These are phyloP conservation scores for Heteromeles arbutifolia DNA, from an alignment of 306 rosid species.

Conservation along the genomic window DNA sequence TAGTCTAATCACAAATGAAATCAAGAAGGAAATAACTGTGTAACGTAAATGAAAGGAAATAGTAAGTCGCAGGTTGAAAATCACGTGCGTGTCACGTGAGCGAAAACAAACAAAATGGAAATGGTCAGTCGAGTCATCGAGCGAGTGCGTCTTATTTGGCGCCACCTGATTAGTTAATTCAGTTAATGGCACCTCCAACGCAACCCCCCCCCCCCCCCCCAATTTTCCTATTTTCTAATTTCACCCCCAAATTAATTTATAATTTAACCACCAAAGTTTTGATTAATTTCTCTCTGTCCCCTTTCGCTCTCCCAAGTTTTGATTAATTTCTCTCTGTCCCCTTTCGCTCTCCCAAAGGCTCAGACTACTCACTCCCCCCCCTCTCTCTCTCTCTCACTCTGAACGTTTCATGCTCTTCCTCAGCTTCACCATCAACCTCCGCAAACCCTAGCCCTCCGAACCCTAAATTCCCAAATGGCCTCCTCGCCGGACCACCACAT, in stretches of 20 bases:
- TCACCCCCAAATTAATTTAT: not conserved
- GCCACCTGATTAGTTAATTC: constrained; percentile 5
- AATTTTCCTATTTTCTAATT: constrained; percentile 3
- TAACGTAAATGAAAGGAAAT: not conserved
- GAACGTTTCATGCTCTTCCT: not conserved
- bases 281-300: not conserved
- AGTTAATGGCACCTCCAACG: no score
- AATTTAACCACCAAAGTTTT: no score
- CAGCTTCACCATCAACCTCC: not conserved
- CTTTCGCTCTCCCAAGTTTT: no score
- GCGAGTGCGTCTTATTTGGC: not conserved
- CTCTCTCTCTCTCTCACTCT: not conserved
- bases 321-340: not conserved
- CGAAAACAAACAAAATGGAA: not conserved
- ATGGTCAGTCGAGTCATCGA: not conserved
- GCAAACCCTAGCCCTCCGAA: not conserved
- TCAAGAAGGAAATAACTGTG: not conserved
- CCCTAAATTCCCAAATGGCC: constrained; percentile 11
- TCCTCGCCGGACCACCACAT: constrained; percentile 10
- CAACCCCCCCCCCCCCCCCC: no score
- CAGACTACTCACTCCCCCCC: not conserved
- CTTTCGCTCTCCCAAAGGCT: not conserved
- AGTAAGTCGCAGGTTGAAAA: not conserved
- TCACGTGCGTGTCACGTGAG: constrained; percentile 3
- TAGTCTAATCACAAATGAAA: not conserved